Conservation (phyloP, 2,329 filamentous ascomycete genomes). For the Cercospora sojina region DNA sequence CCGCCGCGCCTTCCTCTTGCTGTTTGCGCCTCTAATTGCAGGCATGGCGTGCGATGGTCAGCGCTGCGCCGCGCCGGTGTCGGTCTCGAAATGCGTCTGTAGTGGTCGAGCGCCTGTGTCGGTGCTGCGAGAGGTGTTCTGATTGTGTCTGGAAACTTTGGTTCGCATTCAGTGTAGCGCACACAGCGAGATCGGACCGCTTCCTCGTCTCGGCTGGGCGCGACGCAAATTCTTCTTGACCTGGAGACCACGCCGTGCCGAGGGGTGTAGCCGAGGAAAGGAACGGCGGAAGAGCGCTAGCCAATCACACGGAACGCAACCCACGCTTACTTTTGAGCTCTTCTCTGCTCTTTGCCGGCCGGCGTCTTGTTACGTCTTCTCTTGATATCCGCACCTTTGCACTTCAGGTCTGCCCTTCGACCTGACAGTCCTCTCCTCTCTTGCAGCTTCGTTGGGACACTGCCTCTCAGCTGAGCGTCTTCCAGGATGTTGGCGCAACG, state of each 20-base stretch:
- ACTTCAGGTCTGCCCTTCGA: constrained; percentile 26
- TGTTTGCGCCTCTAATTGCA: constrained; percentile 51
- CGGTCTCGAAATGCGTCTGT: constrained; percentile 4
- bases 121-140: not conserved
- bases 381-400: constrained; percentile 20
- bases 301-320: constrained; percentile 10
- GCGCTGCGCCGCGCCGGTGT: constrained; percentile 19
- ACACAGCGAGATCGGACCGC: constrained; percentile 9
- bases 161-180: not conserved
- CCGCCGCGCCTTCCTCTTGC: constrained; percentile 50
- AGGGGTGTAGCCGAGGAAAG: constrained; percentile 13
- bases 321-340: constrained; percentile 16
- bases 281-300: not conserved
- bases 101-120: constrained; percentile 7
- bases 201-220: constrained; percentile 7
- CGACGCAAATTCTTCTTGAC: constrained; percentile 15
- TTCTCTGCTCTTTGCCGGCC: constrained; percentile 22
- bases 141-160: constrained; percentile 6
- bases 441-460: constrained; percentile 17
- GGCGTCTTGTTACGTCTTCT: constrained; percentile 19
- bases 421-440: constrained; percentile 24
- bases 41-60: constrained; percentile 42
- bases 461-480: constrained; percentile 26
- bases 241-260: constrained; percentile 14
- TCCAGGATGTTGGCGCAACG: constrained; percentile 41